Percentiles rank a stretch among this genome's conserved stretches.
phyloP scores from a whole-genome alignment of 75 land plant species.

The Selaginella tamariscina region DNA sequence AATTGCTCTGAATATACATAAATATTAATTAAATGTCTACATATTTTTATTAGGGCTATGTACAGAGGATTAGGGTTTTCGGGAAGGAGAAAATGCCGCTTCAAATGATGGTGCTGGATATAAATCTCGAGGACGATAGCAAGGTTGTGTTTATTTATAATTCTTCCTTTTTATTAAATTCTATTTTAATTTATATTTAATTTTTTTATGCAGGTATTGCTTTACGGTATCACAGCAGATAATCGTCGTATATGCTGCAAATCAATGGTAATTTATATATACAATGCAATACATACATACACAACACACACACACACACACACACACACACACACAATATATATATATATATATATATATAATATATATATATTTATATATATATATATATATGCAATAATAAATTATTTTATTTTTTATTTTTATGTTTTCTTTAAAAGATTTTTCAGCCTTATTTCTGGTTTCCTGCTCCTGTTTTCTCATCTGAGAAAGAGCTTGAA shows the following conservation, averaged over 20 bases:
- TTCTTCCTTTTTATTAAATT: not conserved
- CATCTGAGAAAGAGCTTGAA: conserved; percentile 12
- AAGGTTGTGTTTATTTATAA: not conserved
- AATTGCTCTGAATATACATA: too few species aligned
- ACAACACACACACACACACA: too few species aligned
- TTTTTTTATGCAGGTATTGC: conserved; percentile 16
- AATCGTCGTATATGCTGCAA: conserved; percentile 20
- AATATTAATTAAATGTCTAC: too few species aligned
- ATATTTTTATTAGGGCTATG: too few species aligned
- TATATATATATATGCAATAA: too few species aligned
- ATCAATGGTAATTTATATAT: conserved; percentile 27
- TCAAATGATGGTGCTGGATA: conserved; percentile 26
- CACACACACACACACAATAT: too few species aligned
- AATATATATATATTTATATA: too few species aligned
- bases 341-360: too few species aligned
- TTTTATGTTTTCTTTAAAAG: not conserved
- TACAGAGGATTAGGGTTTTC: conserved; percentile 10
- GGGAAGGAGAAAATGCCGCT: conserved; percentile 5
- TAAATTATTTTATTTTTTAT: not conserved
- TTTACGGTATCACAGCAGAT: conserved; percentile 18
- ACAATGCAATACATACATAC: too few species aligned
- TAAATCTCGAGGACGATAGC: too few species aligned
- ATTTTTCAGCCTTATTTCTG: conserved; percentile 30
- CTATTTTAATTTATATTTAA: not conserved
- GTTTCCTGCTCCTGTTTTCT: conserved; percentile 27